phyloP scores from a whole-genome alignment of 2,329 filamentous ascomycete genomes.

The Epichloe coenophiala region DNA sequence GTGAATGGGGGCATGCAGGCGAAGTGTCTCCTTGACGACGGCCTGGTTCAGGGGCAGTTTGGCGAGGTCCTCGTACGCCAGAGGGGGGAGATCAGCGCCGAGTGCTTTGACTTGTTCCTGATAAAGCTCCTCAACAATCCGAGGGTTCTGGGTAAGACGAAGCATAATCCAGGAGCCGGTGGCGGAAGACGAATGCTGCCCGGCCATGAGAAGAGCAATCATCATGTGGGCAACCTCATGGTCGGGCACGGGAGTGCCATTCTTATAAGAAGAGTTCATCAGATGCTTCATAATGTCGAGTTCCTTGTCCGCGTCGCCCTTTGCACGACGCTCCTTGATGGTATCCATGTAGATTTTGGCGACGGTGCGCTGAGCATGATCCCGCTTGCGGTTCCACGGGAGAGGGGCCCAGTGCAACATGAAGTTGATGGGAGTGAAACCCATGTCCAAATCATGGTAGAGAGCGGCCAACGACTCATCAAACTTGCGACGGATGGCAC shows the following conservation, averaged over 20 bases:
- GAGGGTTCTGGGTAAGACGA: conserved; percentile 61
- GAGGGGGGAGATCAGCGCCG: conserved; percentile 58
- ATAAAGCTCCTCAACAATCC: conserved; percentile 69
- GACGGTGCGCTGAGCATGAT: conserved; percentile 68
- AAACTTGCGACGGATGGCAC: conserved; percentile 68
- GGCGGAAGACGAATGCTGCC: conserved; percentile 78
- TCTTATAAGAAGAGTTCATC: conserved; percentile 76
- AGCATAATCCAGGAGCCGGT: conserved; percentile 78
- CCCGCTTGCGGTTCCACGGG: conserved; percentile 75
- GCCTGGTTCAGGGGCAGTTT: conserved; percentile 71
- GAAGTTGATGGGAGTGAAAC: conserved; percentile 82
- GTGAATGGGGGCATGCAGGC: conserved; percentile 85
- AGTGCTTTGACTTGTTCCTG: conserved; percentile 65
- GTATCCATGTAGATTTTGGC: conserved; percentile 72
- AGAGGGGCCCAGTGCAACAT: conserved; percentile 79
- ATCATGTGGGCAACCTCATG: conserved; percentile 84
- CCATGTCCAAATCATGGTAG: conserved; percentile 83
- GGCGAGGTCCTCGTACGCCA: conserved; percentile 65
- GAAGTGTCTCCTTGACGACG: conserved; percentile 83
- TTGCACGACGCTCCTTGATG: conserved; percentile 54
- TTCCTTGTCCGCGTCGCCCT: conserved; percentile 33
- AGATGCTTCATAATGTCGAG: conserved; percentile 84
- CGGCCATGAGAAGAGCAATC: conserved; percentile 86
- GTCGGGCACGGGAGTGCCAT: conserved; percentile 66
- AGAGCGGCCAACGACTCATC: conserved; percentile 68